Evolutionary conservation across 192 early-diverging fungal genomes (phyloP).

Genomic region (Coemansia sp.): DNA sequence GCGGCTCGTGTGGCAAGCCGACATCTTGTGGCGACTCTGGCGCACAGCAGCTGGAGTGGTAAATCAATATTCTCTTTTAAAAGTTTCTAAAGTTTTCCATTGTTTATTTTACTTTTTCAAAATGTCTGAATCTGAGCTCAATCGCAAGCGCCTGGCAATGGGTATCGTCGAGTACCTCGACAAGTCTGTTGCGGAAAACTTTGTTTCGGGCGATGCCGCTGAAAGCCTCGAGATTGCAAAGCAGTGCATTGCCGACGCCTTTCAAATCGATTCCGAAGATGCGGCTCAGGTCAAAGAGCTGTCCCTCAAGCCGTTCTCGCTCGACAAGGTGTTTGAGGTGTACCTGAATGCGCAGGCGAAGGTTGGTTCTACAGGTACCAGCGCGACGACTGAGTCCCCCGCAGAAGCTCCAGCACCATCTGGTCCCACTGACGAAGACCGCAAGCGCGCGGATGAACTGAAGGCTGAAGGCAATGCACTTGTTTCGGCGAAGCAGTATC

Average conservation of each 20-base stretch:
- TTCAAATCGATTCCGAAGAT: conserved; percentile 80
- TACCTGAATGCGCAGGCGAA: conserved; percentile 83
- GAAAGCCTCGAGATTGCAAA: conserved; percentile 72
- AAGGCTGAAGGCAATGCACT: conserved; percentile 84
- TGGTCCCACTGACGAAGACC: conserved; percentile 58
- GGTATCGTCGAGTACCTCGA: conserved; percentile 50
- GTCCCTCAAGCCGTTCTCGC: conserved; percentile 81
- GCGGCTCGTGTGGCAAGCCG: conserved; percentile 44
- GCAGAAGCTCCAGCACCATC: conserved; percentile 4
- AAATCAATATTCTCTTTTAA: too few relatives aligned
- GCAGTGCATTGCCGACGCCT: conserved; percentile 93
- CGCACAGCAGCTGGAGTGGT: conserved; percentile 49
- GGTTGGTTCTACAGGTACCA: conserved; percentile 21
- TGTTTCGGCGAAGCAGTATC: conserved; percentile 79
- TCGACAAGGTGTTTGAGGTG: conserved; percentile 87
- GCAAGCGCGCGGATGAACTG: conserved; percentile 81
- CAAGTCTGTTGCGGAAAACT: conserved; percentile 41
- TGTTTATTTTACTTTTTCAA: conserved; percentile 6
- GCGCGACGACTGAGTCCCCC: background rate
- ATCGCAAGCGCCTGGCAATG: conserved; percentile 39
- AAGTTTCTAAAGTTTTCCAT: conserved; percentile 17
- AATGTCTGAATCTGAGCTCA: conserved; percentile 22
- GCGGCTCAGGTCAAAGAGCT: conserved; percentile 60
- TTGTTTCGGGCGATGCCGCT: conserved; percentile 40
- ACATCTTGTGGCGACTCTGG: conserved; percentile 40